These are phyloP conservation scores for Pyrus betulifolia DNA, from an alignment of 306 rosid species.

Conservation along the genomic window DNA sequence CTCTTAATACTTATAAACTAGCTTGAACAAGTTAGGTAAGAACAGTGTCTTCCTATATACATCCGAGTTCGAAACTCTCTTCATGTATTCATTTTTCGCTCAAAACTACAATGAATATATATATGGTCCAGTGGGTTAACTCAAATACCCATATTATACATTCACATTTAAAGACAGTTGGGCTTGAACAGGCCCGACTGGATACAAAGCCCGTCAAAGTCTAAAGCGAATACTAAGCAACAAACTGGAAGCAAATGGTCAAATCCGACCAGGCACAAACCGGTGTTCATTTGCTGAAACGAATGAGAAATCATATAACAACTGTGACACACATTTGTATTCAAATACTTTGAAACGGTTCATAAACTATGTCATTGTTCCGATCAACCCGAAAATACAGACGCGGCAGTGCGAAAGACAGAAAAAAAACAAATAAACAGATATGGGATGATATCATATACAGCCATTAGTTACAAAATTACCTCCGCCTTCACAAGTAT, in stretches of 20 bases:
- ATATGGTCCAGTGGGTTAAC: too few species aligned
- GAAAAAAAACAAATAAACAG: constrained; percentile 36
- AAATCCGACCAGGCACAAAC: neutral
- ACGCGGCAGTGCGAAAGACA: constrained; percentile 5
- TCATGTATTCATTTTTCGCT: too few species aligned
- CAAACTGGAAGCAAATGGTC: too few species aligned
- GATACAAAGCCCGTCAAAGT: too few species aligned
- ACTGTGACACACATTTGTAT: constrained; percentile 27
- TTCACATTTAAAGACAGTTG: too few species aligned
- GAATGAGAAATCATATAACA: constrained; percentile 14
- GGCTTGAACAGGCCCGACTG: too few species aligned
- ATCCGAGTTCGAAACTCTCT: too few species aligned
- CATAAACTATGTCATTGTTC: constrained; percentile 29
- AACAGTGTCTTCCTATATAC: neutral
- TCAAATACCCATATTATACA: too few species aligned
- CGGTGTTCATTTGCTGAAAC: neutral
- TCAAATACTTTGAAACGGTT: constrained; percentile 37
- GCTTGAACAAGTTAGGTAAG: too few species aligned
- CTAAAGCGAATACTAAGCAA: too few species aligned
- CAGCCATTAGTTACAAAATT: constrained; percentile 69
- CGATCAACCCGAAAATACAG: constrained; percentile 35
- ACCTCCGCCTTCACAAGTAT: constrained; percentile 24
- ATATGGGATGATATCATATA: constrained; percentile 58
- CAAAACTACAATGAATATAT: too few species aligned
- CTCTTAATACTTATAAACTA: too few species aligned